Percentiles rank a stretch among this genome's conserved stretches.
Evolutionary conservation across 345 rosid species (phyloP).

Genomic region (Eutrema japonicum): DNA sequence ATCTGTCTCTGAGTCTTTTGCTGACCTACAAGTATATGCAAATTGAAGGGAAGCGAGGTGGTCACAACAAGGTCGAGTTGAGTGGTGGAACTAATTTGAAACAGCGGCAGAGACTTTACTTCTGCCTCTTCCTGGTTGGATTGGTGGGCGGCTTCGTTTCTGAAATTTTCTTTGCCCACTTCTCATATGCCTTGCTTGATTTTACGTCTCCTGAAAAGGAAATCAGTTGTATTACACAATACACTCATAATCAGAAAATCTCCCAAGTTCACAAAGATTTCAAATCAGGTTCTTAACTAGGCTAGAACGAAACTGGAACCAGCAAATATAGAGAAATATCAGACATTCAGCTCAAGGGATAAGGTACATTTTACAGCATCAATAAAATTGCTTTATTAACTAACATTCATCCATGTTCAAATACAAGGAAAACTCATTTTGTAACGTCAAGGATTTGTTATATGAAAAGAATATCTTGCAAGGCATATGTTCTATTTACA

Average conservation of each 20-base stretch:
- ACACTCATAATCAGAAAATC: neutral
- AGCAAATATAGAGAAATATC: neutral
- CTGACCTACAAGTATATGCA: constrained; percentile 46
- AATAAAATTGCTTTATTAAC: too few species aligned
- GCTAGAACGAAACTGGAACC: neutral
- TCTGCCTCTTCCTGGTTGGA: constrained; percentile 57
- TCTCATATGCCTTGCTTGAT: constrained; percentile 71
- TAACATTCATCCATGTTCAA: neutral
- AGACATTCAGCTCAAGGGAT: neutral
- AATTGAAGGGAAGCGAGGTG: neutral
- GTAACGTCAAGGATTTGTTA: neutral
- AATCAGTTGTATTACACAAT: neutral
- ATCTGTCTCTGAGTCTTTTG: constrained; percentile 58
- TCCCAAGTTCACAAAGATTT: neutral
- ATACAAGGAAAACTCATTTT: neutral
- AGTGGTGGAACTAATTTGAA: neutral
- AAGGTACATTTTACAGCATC: neutral
- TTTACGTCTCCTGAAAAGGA: constrained; percentile 60
- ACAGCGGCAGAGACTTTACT: constrained; percentile 49
- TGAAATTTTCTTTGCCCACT: constrained; percentile 74
- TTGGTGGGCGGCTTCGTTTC: constrained; percentile 63
- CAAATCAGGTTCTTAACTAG: neutral
- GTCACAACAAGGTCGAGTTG: constrained; percentile 15
- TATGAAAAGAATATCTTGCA: constrained; percentile 2
- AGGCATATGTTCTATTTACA: constrained; percentile 4